A percentile compares a stretch with the other conserved stretches of the same genome.
These are phyloP conservation scores for Lupinus albus DNA, from an alignment of 306 rosid species.

Conservation along the genomic window DNA sequence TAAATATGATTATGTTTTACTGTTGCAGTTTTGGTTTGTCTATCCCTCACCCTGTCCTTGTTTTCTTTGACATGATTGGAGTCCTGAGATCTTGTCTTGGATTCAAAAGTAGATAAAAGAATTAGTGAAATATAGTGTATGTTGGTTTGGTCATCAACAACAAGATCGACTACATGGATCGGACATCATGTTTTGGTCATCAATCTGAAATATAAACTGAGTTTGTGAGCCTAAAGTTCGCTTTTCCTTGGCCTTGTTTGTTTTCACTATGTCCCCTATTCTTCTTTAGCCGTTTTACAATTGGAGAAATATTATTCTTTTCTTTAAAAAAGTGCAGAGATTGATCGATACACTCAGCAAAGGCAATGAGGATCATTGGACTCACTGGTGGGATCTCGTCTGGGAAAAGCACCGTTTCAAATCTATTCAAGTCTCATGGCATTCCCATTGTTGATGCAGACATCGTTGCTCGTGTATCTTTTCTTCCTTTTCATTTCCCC, in stretches of 20 bases:
- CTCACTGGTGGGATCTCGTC: slow-evolving; percentile 81
- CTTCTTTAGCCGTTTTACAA: slow-evolving; percentile 43
- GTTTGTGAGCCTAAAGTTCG: slow-evolving; percentile 37
- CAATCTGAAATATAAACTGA: slow-evolving; percentile 35
- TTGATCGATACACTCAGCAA: neutral
- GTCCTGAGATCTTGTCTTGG: too few relatives aligned
- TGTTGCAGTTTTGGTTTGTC: too few relatives aligned
- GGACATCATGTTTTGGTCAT: slow-evolving; percentile 41
- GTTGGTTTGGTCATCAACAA: slow-evolving; percentile 36
- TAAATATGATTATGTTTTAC: too few relatives aligned
- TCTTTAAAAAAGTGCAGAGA: neutral
- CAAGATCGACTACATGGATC: too few relatives aligned
- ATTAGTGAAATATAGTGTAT: too few relatives aligned
- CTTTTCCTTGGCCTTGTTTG: slow-evolving; percentile 41
- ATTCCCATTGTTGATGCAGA: slow-evolving; percentile 82
- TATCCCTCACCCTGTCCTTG: too few relatives aligned
- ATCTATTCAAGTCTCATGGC: slow-evolving; percentile 69
- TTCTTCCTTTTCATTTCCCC: neutral
- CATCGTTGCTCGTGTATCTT: slow-evolving; percentile 66
- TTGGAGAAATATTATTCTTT: slow-evolving; percentile 30
- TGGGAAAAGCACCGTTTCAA: slow-evolving; percentile 85
- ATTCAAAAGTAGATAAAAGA: too few relatives aligned
- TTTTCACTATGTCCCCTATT: slow-evolving; percentile 40
- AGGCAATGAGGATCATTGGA: slow-evolving; percentile 74
- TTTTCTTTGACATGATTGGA: too few relatives aligned